Evolutionary conservation across 148 eudicot species (phyloP).

Genomic region (Camellia lanceoleosa): DNA sequence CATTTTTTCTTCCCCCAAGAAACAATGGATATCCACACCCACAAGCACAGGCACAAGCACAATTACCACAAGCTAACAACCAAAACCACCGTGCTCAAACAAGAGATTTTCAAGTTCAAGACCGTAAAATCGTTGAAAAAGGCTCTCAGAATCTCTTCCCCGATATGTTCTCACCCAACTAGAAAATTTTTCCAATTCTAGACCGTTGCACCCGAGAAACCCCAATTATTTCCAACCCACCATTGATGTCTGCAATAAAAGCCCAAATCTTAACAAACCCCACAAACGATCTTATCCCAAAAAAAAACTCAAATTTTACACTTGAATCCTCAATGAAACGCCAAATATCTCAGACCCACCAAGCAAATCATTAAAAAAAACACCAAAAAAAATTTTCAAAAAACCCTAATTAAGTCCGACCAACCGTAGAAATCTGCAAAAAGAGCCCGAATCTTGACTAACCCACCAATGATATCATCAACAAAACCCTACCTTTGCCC

Average conservation of each 20-base stretch:
- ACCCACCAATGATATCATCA: constrained; percentile 4
- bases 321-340: neutral
- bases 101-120: neutral
- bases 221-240: constrained; percentile 11
- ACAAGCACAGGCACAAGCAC: neutral
- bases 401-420: neutral
- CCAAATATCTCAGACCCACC: neutral
- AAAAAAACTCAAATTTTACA: neutral
- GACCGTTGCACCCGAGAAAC: neutral
- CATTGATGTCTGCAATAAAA: neutral
- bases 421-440: constrained; percentile 6
- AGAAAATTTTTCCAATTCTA: neutral
- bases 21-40: neutral
- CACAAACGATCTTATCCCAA: too few relatives aligned
- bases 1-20: constrained; percentile 40
- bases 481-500: constrained; percentile 22
- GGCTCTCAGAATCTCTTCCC: neutral
- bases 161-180: neutral
- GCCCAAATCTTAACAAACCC: constrained; percentile 12
- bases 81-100: neutral
- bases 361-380: neutral
- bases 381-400: too few relatives aligned
- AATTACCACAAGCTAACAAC: neutral
- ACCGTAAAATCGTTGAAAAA: neutral
- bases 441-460: neutral